Evolutionary conservation across 1,284 basidiomycete species (phyloP).

Genomic region (Austroboletus niveus): DNA sequence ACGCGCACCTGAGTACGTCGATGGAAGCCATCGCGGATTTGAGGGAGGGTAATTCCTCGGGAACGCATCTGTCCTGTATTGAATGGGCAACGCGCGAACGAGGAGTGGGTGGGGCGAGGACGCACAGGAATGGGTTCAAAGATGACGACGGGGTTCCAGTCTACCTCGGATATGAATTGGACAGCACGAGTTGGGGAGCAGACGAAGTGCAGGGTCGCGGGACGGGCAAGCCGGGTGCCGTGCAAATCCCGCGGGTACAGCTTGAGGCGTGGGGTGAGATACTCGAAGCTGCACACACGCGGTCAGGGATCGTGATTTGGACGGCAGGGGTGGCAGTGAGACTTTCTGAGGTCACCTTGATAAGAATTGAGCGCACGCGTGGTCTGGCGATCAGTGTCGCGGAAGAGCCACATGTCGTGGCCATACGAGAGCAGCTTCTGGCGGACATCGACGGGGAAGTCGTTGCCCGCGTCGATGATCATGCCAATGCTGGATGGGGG

Average conservation of each 20-base stretch:
- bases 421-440: conserved; percentile 63
- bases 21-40: conserved; percentile 59
- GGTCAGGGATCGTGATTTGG: conserved; percentile 14
- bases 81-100: conserved; percentile 5
- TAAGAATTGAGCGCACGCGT: conserved; percentile 84
- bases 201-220: conserved; percentile 79
- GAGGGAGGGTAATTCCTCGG: conserved; percentile 73
- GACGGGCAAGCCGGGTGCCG: conserved; percentile 50
- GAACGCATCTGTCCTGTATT: conserved; percentile 70
- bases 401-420: conserved; percentile 77
- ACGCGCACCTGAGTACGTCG: conserved; percentile 60
- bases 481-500: conserved; percentile 65
- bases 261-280: conserved; percentile 72
- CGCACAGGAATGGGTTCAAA: conserved; percentile 87
- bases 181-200: conserved; percentile 77
- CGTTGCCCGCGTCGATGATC: conserved; percentile 80
- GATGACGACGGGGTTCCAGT: conserved; percentile 68
- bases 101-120: conserved; percentile 9
- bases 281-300: conserved; percentile 63
- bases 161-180: conserved; percentile 65
- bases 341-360: conserved; percentile 72
- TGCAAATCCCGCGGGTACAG: conserved; percentile 70
- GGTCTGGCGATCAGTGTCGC: conserved; percentile 52
- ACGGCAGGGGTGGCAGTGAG: conserved; percentile 5
- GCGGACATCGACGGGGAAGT: conserved; percentile 69